Conservation (phyloP, 2,329 filamentous ascomycete species). For the Trichoderma oligosporum region DNA sequence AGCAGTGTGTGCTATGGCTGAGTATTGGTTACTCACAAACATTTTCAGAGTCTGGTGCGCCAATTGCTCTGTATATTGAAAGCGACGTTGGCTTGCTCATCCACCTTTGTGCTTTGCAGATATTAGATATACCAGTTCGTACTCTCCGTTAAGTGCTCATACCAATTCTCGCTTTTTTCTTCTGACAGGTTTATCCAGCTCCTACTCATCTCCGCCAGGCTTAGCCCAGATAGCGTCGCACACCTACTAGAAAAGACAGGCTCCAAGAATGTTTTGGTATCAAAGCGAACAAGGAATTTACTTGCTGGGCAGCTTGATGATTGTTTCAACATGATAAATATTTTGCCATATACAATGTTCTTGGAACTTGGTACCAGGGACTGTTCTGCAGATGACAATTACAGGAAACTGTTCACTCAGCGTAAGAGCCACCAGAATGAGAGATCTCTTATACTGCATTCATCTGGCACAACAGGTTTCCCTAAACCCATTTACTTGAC, state of each 20-base stretch:
- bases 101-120: slow-evolving; percentile 27
- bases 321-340: slow-evolving; percentile 19
- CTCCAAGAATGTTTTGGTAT: slow-evolving; percentile 5
- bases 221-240: slow-evolving; percentile 22
- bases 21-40: background rate
- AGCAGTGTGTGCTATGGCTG: slow-evolving; percentile 22
- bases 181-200: slow-evolving; percentile 13
- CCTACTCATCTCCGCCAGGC: slow-evolving; percentile 23
- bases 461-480: slow-evolving; percentile 27
- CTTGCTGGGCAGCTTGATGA: too few relatives aligned
- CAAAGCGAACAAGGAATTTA: slow-evolving; percentile 20
- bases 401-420: slow-evolving; percentile 31
- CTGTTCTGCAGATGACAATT: slow-evolving; percentile 22
- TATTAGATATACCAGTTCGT: slow-evolving; percentile 26
- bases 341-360: slow-evolving; percentile 20
- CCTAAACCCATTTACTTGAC: slow-evolving; percentile 35
- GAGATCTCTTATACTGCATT: slow-evolving; percentile 24
- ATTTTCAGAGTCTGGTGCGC: slow-evolving; percentile 19
- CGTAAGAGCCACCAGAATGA: too few relatives aligned
- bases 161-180: background rate
- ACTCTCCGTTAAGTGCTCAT: background rate
- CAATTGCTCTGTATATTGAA: slow-evolving; percentile 30
- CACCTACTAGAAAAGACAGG: slow-evolving; percentile 19
- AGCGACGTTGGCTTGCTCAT: slow-evolving; percentile 30
- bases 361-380: slow-evolving; percentile 22